Evolutionary conservation across 2,329 filamentous ascomycete species (phyloP).

Genomic region (Paecilomyces formosus): DNA sequence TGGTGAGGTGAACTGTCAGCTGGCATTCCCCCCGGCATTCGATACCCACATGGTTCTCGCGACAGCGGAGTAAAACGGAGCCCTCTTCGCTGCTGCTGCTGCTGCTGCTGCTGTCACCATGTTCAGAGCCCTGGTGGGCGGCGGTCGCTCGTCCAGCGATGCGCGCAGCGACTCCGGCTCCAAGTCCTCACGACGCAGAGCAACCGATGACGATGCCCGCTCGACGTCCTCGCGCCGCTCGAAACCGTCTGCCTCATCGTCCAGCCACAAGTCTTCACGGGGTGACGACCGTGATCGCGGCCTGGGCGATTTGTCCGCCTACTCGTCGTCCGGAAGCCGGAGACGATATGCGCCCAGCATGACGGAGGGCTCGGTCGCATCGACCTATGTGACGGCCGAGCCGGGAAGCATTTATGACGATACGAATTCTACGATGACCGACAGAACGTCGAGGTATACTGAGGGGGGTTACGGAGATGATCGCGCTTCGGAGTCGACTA

Average conservation of each 20-base stretch:
- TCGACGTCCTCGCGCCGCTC: slow-evolving; percentile 11
- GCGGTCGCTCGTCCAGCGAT: slow-evolving; percentile 10
- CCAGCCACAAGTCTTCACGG: slow-evolving; percentile 34
- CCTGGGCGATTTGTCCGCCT: slow-evolving; percentile 25
- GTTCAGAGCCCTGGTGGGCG: slow-evolving; percentile 32
- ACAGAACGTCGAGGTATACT: slow-evolving; percentile 19
- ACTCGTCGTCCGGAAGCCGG: slow-evolving; percentile 16
- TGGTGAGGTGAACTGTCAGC: not conserved
- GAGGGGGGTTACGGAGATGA: slow-evolving; percentile 6
- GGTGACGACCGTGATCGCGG: slow-evolving; percentile 41
- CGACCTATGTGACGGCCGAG: slow-evolving; percentile 34
- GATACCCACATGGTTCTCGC: not conserved
- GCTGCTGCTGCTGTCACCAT: slow-evolving; percentile 18
- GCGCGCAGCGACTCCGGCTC: slow-evolving; percentile 25
- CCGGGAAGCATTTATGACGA: slow-evolving; percentile 18
- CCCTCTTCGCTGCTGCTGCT: slow-evolving; percentile 4
- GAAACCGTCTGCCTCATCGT: slow-evolving; percentile 19
- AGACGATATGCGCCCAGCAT: slow-evolving; percentile 20
- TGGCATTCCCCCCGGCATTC: not conserved
- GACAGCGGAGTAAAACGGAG: not conserved
- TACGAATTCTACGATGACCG: slow-evolving; percentile 20
- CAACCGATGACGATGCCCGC: slow-evolving; percentile 8
- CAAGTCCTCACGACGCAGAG: slow-evolving; percentile 24
- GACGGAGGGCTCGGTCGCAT: slow-evolving; percentile 18
- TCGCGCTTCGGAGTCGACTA: not conserved